A percentile compares a stretch with the other conserved stretches of the same genome.
These are phyloP conservation scores for Chaetomium strumarium DNA, from an alignment of 2,329 filamentous ascomycete genomes.

Conservation along the genomic window DNA sequence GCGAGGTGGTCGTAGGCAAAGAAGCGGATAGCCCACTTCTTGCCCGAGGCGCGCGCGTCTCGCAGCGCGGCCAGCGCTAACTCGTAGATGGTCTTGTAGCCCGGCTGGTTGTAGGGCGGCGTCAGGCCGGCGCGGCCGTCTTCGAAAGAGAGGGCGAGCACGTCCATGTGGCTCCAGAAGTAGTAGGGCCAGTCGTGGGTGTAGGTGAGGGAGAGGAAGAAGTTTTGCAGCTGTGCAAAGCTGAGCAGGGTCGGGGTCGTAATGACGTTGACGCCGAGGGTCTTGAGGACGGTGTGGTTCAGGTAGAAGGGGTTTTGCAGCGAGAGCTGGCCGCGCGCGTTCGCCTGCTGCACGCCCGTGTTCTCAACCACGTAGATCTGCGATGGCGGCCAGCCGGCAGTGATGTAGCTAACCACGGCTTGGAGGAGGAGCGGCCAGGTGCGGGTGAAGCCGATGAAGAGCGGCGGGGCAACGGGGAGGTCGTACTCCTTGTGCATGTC, in stretches of 20 bases:
- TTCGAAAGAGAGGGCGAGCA: constrained; percentile 41
- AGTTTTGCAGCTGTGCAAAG: constrained; percentile 51
- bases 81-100: constrained; percentile 39
- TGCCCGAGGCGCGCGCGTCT: constrained; percentile 27
- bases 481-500: constrained; percentile 36
- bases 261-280: constrained; percentile 43
- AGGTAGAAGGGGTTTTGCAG: constrained; percentile 53
- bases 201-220: constrained; percentile 41
- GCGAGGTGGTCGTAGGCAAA: constrained; percentile 55
- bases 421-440: constrained; percentile 51
- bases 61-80: constrained; percentile 34
- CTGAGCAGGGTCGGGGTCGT: constrained; percentile 44
- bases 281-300: constrained; percentile 43
- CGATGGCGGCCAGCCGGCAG: constrained; percentile 51
- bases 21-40: constrained; percentile 47
- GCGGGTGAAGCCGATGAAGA: constrained; percentile 55
- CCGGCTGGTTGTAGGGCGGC: constrained; percentile 29
- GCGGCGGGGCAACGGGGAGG: constrained; percentile 39
- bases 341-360: constrained; percentile 50
- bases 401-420: constrained; percentile 50
- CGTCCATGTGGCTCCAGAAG: constrained; percentile 51
- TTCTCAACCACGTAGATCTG: constrained; percentile 57
- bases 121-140: constrained; percentile 32
- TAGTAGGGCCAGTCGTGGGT: constrained; percentile 42
- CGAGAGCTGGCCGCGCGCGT: constrained; percentile 41